A percentile compares a stretch with the other conserved stretches of the same genome.
phyloP scores from a whole-genome alignment of 2,329 filamentous ascomycete genomes.

The Pseudocercospora crystallina region DNA sequence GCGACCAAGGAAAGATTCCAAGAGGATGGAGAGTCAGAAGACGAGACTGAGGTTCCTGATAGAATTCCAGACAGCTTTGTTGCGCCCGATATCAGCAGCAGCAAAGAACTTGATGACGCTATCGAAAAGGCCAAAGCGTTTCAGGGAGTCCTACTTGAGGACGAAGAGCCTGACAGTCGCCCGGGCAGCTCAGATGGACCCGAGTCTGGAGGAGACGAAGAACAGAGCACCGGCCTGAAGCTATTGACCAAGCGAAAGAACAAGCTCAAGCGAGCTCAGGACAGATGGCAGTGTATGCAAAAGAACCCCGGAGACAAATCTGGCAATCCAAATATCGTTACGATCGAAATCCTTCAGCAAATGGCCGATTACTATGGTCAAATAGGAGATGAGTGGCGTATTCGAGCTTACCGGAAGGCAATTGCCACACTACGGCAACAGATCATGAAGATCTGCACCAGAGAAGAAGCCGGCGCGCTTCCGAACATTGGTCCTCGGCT shows the following conservation, averaged over 20 bases:
- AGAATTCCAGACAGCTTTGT: constrained; percentile 12
- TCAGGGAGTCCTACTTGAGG: constrained; percentile 54
- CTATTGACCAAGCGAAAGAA: constrained; percentile 23
- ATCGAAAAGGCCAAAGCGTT: constrained; percentile 64
- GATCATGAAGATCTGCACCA: constrained; percentile 62
- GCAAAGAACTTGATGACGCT: constrained; percentile 62
- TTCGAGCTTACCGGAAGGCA: constrained; percentile 72
- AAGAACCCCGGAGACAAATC: constrained; percentile 47
- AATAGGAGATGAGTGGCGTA: constrained; percentile 75
- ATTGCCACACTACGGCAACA: constrained; percentile 72
- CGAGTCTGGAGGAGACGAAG: constrained; percentile 11
- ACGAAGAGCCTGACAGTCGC: constrained; percentile 37
- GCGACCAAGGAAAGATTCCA: no score
- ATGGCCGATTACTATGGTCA: constrained; percentile 78
- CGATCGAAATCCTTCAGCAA: constrained; percentile 72
- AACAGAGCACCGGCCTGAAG: constrained; percentile 4
- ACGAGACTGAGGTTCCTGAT: background rate
- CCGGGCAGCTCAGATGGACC: constrained; percentile 29
- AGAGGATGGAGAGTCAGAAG: no score
- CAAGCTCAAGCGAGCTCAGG: constrained; percentile 30
- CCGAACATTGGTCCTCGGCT: constrained; percentile 70
- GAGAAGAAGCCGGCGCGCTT: constrained; percentile 66
- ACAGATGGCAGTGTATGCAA: constrained; percentile 61
- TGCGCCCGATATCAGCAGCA: constrained; percentile 8
- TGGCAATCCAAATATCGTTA: constrained; percentile 69